Base-by-base conservation (phyloP, 164 flowering plant genomes). In the Malania oleifera region DNA sequence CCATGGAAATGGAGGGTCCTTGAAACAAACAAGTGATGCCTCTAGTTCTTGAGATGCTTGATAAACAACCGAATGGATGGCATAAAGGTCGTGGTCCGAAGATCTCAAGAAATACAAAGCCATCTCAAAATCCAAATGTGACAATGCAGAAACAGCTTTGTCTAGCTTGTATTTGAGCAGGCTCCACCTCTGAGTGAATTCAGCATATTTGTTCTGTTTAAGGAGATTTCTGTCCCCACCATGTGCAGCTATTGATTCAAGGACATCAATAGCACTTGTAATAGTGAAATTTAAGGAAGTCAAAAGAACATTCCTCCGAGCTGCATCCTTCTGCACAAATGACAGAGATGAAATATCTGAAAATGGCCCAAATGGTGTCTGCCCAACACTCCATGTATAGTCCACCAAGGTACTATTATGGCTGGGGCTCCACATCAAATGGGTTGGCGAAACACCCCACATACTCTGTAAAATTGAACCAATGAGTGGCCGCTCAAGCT, bases 361-460 rank as follows among this genome's bases (percentile, higher is more conserved):
- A 64, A 95, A 95, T 12, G 97, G 99, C 14, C 99, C 99, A 71
- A 95, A 95, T 28, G 99, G 99, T 40, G 97, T 95, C 61, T 88
- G 95, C 41, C 99, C 99, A 37, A 86, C 67, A 71, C 97, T 91
- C 97, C 99, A 91, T 1, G 99, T 86, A 72, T 95, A 95, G 59
- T 95, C 99, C 46, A 95, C 86, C 54, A 88, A 44, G 37, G 96
- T 88, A 39, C 34, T 67, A 57, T 88, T 93, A 67, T 93, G 97
- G 67, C 75, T 71, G 0, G 91, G 74, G 65, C 96, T 91, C 99
- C 99, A 91, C n/a, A 65, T 31, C 71, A 86, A 47, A 68, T 95
- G 99, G 20, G 96, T 95, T 0, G 99, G 97, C 1, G 97, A 80
- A n/a, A 95, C 93, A 10, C 99, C 99, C 96, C 97, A 95, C 93